Evolutionary conservation across 768 basidiomycete species (phyloP).

Genomic region (Mycena amicta): DNA sequence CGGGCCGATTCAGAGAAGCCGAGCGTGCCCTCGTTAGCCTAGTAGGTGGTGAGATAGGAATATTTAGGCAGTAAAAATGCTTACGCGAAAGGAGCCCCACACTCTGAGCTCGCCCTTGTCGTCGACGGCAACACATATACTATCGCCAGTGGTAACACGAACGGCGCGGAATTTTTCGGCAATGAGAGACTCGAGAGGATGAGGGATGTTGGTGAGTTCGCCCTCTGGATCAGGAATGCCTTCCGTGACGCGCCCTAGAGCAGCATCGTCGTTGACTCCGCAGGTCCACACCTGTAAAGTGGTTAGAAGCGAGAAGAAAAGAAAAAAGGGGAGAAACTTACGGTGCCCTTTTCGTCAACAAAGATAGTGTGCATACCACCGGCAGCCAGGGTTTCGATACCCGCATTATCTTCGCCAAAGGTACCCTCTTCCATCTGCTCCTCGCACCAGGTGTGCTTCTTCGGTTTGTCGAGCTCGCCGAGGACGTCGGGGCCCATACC

Average conservation of each 20-base stretch:
- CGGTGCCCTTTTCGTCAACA: constrained; percentile 87
- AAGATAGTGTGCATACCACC: constrained; percentile 91
- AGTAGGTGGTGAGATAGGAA: constrained; percentile 10
- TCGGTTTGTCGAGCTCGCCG: constrained; percentile 76
- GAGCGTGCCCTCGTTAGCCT: constrained; percentile 82
- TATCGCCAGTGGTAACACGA: constrained; percentile 82
- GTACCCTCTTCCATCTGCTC: constrained; percentile 69
- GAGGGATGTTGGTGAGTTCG: constrained; percentile 57
- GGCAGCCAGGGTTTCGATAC: constrained; percentile 78
- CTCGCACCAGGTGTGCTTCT: constrained; percentile 76
- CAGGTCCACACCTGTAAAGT: constrained; percentile 76
- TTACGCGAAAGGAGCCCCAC: constrained; percentile 89
- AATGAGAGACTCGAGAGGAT: constrained; percentile 67
- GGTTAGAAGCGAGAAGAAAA: constrained; percentile 1
- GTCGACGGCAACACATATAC: constrained; percentile 83
- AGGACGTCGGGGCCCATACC: constrained; percentile 81
- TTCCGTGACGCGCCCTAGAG: constrained; percentile 77
- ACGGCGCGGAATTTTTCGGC: constrained; percentile 86
- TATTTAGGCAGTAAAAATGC: constrained; percentile 24
- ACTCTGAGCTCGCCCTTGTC: constrained; percentile 78
- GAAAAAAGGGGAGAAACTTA: constrained; percentile 42
- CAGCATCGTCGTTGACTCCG: constrained; percentile 87
- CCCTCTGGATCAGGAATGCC: constrained; percentile 61
- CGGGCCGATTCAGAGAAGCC: constrained; percentile 74
- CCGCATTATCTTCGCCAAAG: constrained; percentile 72